These are phyloP conservation scores for Eruca vesicaria DNA, from an alignment of 441 rosid species.

Conservation along the genomic window DNA sequence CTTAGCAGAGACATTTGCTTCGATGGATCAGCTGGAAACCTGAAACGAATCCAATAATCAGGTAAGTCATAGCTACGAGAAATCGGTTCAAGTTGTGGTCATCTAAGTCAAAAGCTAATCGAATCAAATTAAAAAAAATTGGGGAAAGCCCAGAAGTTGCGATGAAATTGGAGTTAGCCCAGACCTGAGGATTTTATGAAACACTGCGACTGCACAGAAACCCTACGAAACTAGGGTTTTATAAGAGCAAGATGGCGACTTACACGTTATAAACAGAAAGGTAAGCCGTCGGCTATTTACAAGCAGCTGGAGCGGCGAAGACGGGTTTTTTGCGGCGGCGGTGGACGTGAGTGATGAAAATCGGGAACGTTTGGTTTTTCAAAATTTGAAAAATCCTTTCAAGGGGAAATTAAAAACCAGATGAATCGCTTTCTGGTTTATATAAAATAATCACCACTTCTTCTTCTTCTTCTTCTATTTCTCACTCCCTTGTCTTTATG, in stretches of 20 bases:
- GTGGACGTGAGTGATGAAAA: conserved; percentile 24
- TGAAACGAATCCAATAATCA: conserved; percentile 12
- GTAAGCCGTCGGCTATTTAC: not conserved
- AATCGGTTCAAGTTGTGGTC: conserved; percentile 6
- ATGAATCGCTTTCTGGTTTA: not conserved
- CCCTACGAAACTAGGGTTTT: conserved; percentile 32
- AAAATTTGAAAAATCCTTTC: conserved; percentile 27
- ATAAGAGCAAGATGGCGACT: conserved; percentile 1
- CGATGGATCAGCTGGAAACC: conserved; percentile 35
- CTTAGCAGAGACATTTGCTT: conserved; percentile 74
- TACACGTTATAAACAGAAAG: not conserved
- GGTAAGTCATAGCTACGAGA: conserved; percentile 7
- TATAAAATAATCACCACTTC: not conserved
- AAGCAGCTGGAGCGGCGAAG: conserved; percentile 25
- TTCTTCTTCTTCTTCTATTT: not conserved
- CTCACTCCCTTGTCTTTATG: not conserved
- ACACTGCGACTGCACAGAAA: conserved; percentile 11
- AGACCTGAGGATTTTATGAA: not conserved
- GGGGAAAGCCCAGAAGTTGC: not conserved
- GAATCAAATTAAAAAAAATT: not conserved
- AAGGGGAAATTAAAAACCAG: not conserved
- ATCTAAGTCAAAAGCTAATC: conserved; percentile 33
- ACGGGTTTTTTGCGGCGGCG: conserved; percentile 17
- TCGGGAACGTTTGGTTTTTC: conserved; percentile 39
- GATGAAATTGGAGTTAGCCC: conserved; percentile 1